Percentiles rank a stretch among this genome's conserved stretches.
These are phyloP conservation scores for Cinnamomum chago DNA, from an alignment of 164 flowering plant genomes.

Conservation along the genomic window DNA sequence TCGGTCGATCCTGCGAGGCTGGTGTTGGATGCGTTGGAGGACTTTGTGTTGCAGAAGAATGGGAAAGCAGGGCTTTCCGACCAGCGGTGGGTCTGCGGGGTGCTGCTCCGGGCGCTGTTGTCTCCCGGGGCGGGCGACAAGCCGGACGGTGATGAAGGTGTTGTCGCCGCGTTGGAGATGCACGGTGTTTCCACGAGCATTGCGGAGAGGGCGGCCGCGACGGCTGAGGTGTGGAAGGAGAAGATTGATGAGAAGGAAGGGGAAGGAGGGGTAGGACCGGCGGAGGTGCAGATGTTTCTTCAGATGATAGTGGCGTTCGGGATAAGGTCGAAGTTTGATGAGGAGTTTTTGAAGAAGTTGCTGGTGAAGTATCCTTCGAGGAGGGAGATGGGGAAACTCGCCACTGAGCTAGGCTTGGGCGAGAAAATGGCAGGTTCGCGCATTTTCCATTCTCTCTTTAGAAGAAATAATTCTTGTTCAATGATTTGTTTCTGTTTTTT, in stretches of 20 bases:
- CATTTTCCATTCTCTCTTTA: not conserved
- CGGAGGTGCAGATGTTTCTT: conserved; percentile 60
- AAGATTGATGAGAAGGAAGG: conserved; percentile 25
- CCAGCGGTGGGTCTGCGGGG: conserved; percentile 56
- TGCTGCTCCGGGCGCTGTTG: conserved; percentile 39
- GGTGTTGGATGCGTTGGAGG: conserved; percentile 45
- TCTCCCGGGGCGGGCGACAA: conserved; percentile 13
- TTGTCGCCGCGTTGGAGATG: not conserved
- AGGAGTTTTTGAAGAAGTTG: conserved; percentile 40
- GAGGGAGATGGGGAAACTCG: conserved; percentile 63
- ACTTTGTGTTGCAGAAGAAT: conserved; percentile 22
- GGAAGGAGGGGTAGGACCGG: conserved; percentile 31
- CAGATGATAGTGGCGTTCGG: conserved; percentile 45
- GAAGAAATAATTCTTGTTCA: too few relatives aligned
- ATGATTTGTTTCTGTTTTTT: not conserved
- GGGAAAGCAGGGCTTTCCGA: conserved; percentile 42
- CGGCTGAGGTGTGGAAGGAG: conserved; percentile 39
- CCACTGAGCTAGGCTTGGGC: conserved; percentile 32
- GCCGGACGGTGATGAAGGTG: conserved; percentile 6
- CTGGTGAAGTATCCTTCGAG: conserved; percentile 38
- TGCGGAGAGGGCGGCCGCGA: conserved; percentile 29
- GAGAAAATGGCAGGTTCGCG: conserved; percentile 46
- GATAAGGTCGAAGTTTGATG: conserved; percentile 36
- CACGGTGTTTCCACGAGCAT: conserved; percentile 25
- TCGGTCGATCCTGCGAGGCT: conserved; percentile 42